Evolutionary conservation across 2,329 filamentous ascomycete species (phyloP).

Genomic region (Metarhizium anisopliae): DNA sequence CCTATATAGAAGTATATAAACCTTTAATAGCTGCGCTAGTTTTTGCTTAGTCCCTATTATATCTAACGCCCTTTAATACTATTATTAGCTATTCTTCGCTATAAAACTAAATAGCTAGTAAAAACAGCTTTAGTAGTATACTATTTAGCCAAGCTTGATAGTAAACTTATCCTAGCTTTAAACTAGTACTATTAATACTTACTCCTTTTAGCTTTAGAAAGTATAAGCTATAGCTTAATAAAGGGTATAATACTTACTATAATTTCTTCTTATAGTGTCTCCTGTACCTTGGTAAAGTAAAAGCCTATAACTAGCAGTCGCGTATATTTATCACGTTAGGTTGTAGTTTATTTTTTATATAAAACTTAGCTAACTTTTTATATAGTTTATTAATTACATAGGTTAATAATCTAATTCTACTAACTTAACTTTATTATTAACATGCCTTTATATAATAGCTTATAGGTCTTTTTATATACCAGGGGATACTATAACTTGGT

Average conservation of each 20-base stretch:
- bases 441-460: not conserved
- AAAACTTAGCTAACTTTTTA: not conserved
- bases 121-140: not conserved
- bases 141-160: not conserved
- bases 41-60: too few species aligned
- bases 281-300: too few species aligned
- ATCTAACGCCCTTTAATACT: too few species aligned
- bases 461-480: not conserved
- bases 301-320: too few species aligned
- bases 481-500: not conserved
- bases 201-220: not conserved
- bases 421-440: conserved; percentile 1
- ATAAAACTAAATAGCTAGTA: too few species aligned
- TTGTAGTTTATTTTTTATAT: not conserved
- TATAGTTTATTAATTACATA: not conserved
- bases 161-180: not conserved
- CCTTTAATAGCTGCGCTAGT: too few species aligned
- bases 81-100: too few species aligned
- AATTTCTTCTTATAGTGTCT: not conserved
- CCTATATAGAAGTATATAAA: too few species aligned
- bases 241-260: not conserved
- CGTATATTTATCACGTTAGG: not conserved
- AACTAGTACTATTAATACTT: not conserved
- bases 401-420: conserved; percentile 2
- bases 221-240: not conserved